Conservation (phyloP, 1,284 basidiomycete genomes). For the Lignosus rhinocerotis region DNA sequence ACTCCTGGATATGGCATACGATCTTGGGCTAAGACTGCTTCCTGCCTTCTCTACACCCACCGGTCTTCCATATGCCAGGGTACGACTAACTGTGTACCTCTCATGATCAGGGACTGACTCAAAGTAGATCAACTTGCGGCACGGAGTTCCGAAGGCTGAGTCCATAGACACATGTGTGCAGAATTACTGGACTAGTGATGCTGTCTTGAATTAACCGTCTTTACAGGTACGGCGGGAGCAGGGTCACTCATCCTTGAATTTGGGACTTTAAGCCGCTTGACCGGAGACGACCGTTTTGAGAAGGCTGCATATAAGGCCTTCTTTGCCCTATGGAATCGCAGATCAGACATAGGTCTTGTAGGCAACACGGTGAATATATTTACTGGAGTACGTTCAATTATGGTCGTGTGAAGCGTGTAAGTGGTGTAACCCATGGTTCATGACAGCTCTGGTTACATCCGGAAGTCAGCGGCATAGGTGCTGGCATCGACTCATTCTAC, state of each 20-base stretch:
- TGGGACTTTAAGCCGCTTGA: slow-evolving; percentile 85
- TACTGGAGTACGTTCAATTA: slow-evolving; percentile 60
- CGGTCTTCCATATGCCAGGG: slow-evolving; percentile 87
- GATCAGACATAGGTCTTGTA: slow-evolving; percentile 78
- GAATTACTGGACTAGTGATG: background rate
- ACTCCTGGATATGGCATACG: slow-evolving; percentile 76
- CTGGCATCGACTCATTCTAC: slow-evolving; percentile 92
- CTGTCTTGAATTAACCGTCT: background rate
- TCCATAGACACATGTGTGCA: slow-evolving; percentile 76
- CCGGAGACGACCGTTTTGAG: slow-evolving; percentile 86
- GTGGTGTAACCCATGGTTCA: slow-evolving; percentile 2
- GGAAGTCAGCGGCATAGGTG: slow-evolving; percentile 81
- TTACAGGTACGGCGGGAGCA: slow-evolving; percentile 83
- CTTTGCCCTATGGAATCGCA: slow-evolving; percentile 90
- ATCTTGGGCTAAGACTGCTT: slow-evolving; percentile 81
- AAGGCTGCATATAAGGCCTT: slow-evolving; percentile 83
- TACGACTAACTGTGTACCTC: slow-evolving; percentile 35
- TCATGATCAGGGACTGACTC: slow-evolving; percentile 7
- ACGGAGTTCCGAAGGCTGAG: slow-evolving; percentile 68
- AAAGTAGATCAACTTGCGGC: slow-evolving; percentile 70
- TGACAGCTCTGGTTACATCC: slow-evolving; percentile 68
- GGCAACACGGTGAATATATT: slow-evolving; percentile 86
- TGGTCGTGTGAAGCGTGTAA: slow-evolving; percentile 7
- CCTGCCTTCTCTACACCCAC: slow-evolving; percentile 90
- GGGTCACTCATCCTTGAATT: slow-evolving; percentile 92